phyloP scores from a whole-genome alignment of 176 grass and related monocot genomes.

The Carex myosuroides region DNA sequence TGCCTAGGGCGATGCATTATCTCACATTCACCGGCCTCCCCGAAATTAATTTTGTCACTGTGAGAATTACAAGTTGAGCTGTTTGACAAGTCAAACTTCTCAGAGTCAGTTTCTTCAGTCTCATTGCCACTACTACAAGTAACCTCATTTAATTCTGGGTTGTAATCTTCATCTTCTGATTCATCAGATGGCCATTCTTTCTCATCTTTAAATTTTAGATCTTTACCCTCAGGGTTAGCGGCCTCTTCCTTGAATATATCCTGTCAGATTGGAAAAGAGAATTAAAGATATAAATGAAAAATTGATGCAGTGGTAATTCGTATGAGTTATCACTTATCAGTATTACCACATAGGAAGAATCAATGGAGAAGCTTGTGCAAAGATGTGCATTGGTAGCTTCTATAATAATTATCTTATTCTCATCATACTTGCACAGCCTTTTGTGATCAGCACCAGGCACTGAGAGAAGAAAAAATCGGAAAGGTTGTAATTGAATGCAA shows the following conservation, averaged over 20 bases:
- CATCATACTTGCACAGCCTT: slow-evolving; percentile 88
- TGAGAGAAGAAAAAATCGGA: neutral
- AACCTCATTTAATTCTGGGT: slow-evolving; percentile 59
- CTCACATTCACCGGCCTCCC: slow-evolving; percentile 35
- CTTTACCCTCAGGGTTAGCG: slow-evolving; percentile 30
- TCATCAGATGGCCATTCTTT: slow-evolving; percentile 97
- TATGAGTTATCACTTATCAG: slow-evolving; percentile 4
- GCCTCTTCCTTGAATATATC: slow-evolving; percentile 90
- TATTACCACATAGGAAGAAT: slow-evolving; percentile 50
- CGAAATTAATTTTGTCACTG: slow-evolving; percentile 49
- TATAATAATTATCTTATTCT: slow-evolving; percentile 67
- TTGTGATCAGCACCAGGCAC: slow-evolving; percentile 37
- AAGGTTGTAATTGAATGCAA: neutral
- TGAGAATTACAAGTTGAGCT: slow-evolving; percentile 61
- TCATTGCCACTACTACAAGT: slow-evolving; percentile 35
- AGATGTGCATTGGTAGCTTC: slow-evolving; percentile 92
- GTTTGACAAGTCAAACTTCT: slow-evolving; percentile 51
- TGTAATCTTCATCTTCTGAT: slow-evolving; percentile 92
- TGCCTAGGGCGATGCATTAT: slow-evolving; percentile 48
- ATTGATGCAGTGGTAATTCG: slow-evolving; percentile 9
- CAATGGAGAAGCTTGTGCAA: slow-evolving; percentile 51
- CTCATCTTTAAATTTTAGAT: slow-evolving; percentile 20
- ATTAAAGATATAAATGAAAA: slow-evolving; percentile 11
- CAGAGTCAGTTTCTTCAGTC: slow-evolving; percentile 42
- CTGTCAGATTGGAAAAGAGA: slow-evolving; percentile 27